phyloP scores from a whole-genome alignment of 2,329 filamentous ascomycete genomes.

The Leptographium galeiforme region DNA sequence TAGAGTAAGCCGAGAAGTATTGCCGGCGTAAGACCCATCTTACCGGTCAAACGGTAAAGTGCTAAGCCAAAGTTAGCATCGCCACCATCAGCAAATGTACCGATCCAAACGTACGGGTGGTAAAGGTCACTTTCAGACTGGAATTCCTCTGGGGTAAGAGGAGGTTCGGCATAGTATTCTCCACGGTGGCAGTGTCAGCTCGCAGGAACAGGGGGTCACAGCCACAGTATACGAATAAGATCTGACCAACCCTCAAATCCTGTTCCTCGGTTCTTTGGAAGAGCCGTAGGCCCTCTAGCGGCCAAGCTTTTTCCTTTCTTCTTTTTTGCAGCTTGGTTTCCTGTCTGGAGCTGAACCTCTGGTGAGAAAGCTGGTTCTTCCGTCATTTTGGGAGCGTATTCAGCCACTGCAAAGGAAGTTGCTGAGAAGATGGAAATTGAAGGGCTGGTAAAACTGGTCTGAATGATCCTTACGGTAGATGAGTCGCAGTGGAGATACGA shows the following conservation, averaged over 20 bases:
- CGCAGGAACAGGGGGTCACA: not conserved
- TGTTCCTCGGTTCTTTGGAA: slow-evolving; percentile 33
- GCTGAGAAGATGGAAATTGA: no score
- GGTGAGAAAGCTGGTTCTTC: not conserved
- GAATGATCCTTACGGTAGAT: no score
- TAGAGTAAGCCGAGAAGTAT: slow-evolving; percentile 25
- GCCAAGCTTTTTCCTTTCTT: slow-evolving; percentile 26
- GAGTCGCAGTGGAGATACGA: no score
- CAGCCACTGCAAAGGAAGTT: no score
- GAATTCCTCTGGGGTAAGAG: slow-evolving; percentile 57
- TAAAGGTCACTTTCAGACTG: slow-evolving; percentile 57
- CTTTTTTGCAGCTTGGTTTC: slow-evolving; percentile 16
- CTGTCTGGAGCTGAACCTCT: slow-evolving; percentile 1
- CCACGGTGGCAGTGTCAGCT: not conserved
- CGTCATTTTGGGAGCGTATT: not conserved
- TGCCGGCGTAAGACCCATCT: slow-evolving; percentile 11
- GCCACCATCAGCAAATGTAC: not conserved
- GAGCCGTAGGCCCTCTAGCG: slow-evolving; percentile 25
- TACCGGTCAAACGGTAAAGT: slow-evolving; percentile 7
- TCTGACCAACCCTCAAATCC: slow-evolving; percentile 50
- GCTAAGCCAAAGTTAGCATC: not conserved
- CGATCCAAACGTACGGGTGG: slow-evolving; percentile 32
- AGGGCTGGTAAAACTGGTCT: no score
- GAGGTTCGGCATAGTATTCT: slow-evolving; percentile 69
- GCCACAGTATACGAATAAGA: not conserved